Base-by-base conservation (phyloP, 106 monocot species). In the Vanilla planifolia region DNA sequence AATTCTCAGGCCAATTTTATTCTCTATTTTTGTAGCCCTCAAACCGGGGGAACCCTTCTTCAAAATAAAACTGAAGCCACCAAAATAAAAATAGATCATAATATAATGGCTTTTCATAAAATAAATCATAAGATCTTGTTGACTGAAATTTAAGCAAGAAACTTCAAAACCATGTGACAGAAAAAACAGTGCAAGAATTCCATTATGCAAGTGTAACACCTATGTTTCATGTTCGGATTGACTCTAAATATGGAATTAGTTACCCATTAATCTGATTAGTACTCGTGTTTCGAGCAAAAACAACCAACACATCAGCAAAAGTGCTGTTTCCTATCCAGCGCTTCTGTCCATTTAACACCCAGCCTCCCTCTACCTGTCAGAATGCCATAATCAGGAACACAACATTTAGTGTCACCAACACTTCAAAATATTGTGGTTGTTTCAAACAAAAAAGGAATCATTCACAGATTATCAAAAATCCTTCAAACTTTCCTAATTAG, bases 291-390 rank as follows among this genome's bases (percentile, higher is more conserved):
- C 95, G 72, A 37, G 95, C 95, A 79, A 89, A 83, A 40, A 96
- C 63, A 52, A 96, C 67, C 55, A 96, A 65, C 29, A 96, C 55
- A 79, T 90, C 86, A 43, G 95, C 90, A 81, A 96, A 96, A 32
- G 95, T 96, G 66, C 90, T 79, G 72, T 90, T 96, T 53, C 84
- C 95, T 36, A 84, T 84, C 95, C 95, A 96, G 9, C 90, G 83
- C 40, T 96, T 96, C 76, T 96, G 95, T 42, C 95, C 95, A 75
- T 90, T 76, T 23, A 96, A 63, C 25, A 87, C 22, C 95, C 95
- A 96, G 33, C 95, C 95, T 63, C 90, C 95, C 40, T 73, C 39
- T 32, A 90, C 90, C 95, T 96, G 71, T 51, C 62, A 21, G 34
- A 67, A 27, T 23, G 52, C 8, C 65, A 29, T 27, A 58, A 16